Evolutionary conservation across 345 rosid genomes (phyloP), one percentile per base, ranked within the genome.

Genomic region (Erysimum cheiranthoides): DNA sequence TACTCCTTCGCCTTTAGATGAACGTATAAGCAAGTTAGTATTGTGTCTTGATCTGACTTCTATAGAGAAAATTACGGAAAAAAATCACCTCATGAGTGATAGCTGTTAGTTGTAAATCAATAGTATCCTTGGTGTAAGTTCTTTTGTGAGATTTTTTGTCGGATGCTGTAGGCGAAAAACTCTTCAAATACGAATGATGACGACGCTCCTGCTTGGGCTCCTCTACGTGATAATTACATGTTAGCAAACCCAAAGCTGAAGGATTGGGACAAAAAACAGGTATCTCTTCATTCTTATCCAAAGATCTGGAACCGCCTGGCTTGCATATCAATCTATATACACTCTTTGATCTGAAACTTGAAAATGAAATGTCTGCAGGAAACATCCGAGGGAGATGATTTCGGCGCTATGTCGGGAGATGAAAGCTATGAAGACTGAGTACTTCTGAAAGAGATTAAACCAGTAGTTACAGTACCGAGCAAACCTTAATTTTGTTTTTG

Each of bases 181-280:
- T 63, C 82, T 18, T 73, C 86, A 6, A 78, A 61, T 40, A 38
- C 75, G 5, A 42, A 52, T 9, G 76, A 31, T n/a, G 83, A 70
- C 5, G 93, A 85, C 76, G 89, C 83, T 32, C 99, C 98, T 21
- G 89, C 86, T 10, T 95, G 99, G 99, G 98, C 99, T 75, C 98
- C 99, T 51, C 73, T 95, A 43, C 88, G 91, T 8, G 98, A 95
- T 64, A 95, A 88, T 75, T 95, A 83, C 85, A 92, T 95, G 98
- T 77, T 95, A 60, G 88, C 96, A 34, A 95, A 77, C 79, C 86
- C 93, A 17, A 88, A 87, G 86, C 81, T 95, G 58, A 95, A 88
- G 79, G 85, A 88, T 71, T 90, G 99, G 99, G 99, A 95, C 73
- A 95, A 91, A 60, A 79, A 83, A 86, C 87, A 78, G 81, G 99